Conservation (phyloP, 306 rosid genomes). For the Prunus mira region DNA sequence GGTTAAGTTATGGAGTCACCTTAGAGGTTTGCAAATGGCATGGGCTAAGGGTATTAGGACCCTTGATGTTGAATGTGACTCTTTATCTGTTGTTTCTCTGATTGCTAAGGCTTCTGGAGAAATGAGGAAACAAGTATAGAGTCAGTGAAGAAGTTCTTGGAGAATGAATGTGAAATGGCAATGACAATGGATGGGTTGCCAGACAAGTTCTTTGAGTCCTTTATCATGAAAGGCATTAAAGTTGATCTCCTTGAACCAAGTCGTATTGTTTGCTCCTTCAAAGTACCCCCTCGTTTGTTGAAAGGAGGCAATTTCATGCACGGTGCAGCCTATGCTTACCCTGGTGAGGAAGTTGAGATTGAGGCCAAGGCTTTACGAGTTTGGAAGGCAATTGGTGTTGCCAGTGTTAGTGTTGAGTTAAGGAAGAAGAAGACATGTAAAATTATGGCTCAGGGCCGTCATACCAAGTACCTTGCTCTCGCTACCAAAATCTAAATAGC, state of each 20-base stretch:
- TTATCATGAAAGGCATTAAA: constrained; percentile 42
- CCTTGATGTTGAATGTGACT: too few species aligned
- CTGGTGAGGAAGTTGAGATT: constrained; percentile 71
- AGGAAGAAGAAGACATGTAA: constrained; percentile 59
- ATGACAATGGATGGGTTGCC: constrained; percentile 52
- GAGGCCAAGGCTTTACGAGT: constrained; percentile 58
- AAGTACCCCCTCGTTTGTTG: too few species aligned
- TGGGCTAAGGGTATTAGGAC: too few species aligned
- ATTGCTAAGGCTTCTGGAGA: background rate
- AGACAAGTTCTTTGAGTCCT: constrained; percentile 43
- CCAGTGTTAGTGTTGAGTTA: constrained; percentile 48
- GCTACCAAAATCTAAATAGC: constrained; percentile 55
- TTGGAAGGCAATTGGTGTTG: constrained; percentile 58
- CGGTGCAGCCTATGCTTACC: constrained; percentile 88
- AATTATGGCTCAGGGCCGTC: constrained; percentile 51
- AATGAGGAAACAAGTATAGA: constrained; percentile 24
- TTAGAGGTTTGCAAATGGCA: too few species aligned
- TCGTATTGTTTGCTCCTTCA: too few species aligned
- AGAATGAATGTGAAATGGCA: constrained; percentile 38
- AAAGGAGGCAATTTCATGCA: constrained; percentile 55
- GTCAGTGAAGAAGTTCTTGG: constrained; percentile 46
- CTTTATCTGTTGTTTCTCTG: too few species aligned
- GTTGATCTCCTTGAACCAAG: constrained; percentile 30
- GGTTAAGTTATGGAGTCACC: too few species aligned
- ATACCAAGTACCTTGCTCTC: constrained; percentile 37